Conservation (phyloP, 768 basidiomycete species). For the Crassisporium funariophilum region DNA sequence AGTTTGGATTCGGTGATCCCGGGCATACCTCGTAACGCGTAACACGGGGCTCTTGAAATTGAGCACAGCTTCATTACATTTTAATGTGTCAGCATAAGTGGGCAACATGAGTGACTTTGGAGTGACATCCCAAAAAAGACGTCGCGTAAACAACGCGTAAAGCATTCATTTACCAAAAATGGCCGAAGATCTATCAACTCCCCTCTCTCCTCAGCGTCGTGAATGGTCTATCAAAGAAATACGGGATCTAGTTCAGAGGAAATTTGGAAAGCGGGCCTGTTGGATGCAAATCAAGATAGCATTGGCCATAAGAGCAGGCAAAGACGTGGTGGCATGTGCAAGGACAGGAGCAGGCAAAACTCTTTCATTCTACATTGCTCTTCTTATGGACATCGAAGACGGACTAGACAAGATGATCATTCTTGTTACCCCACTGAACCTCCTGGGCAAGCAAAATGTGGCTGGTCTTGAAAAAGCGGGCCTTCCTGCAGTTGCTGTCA, state of each 20-base stretch:
- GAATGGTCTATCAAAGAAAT: not conserved
- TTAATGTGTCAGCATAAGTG: too few species aligned
- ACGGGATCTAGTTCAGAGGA: not conserved
- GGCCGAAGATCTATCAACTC: too few species aligned
- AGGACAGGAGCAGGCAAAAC: not conserved
- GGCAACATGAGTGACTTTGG: too few species aligned
- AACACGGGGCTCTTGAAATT: too few species aligned
- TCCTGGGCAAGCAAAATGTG: conserved; percentile 32
- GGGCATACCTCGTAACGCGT: too few species aligned
- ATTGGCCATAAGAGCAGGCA: not conserved
- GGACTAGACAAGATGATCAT: conserved; percentile 16
- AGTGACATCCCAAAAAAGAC: too few species aligned
- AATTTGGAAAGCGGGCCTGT: not conserved
- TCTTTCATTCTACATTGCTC: conserved; percentile 16
- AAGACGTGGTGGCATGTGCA: conserved; percentile 4
- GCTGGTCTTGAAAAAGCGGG: conserved; percentile 15
- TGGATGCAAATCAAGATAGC: conserved; percentile 3
- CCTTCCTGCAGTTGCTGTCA: conserved; percentile 5
- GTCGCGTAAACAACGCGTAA: too few species aligned
- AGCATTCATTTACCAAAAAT: too few species aligned
- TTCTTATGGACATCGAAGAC: conserved; percentile 16
- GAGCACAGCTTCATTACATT: too few species aligned
- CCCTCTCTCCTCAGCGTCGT: too few species aligned
- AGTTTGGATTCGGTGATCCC: too few species aligned
- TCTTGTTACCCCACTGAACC: conserved; percentile 31